Evolutionary conservation across 768 basidiomycete genomes (phyloP).

Genomic region (Pleurotus salmoneostramineus): DNA sequence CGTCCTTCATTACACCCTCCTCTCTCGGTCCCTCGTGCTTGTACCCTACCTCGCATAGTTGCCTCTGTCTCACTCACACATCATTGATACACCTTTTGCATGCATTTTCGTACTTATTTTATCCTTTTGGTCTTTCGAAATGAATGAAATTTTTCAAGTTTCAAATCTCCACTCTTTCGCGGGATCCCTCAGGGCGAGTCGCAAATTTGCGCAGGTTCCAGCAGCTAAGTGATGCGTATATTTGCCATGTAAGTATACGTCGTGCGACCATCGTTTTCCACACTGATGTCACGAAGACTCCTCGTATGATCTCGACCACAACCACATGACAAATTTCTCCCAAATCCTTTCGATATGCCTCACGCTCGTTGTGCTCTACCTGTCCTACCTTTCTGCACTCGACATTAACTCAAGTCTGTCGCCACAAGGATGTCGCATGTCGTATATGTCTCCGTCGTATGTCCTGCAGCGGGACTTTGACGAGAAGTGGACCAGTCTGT

Average conservation of each 20-base stretch:
- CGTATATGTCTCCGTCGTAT: slow-evolving; percentile 94
- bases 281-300: too few relatives aligned
- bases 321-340: slow-evolving; percentile 3
- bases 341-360: slow-evolving; percentile 30
- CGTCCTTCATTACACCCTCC: too few relatives aligned
- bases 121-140: slow-evolving; percentile 7
- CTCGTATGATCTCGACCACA: neutral
- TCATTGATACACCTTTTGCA: slow-evolving; percentile 7
- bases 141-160: too few relatives aligned
- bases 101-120: slow-evolving; percentile 8
- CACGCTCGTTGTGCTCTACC: slow-evolving; percentile 26
- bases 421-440: slow-evolving; percentile 94
- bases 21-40: slow-evolving; percentile 7
- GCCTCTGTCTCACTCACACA: neutral
- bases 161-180: too few relatives aligned
- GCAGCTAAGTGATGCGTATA: neutral
- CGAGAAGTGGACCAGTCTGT: slow-evolving; percentile 65
- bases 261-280: too few relatives aligned
- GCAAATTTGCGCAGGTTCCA: too few relatives aligned
- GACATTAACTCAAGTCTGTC: slow-evolving; percentile 54
- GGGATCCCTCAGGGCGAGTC: too few relatives aligned
- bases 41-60: slow-evolving; percentile 12
- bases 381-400: slow-evolving; percentile 39
- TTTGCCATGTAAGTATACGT: neutral
- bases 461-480: slow-evolving; percentile 67